These are phyloP conservation scores for Kwoniella newhampshirensis DNA, from an alignment of 768 basidiomycete genomes.

Conservation along the genomic window DNA sequence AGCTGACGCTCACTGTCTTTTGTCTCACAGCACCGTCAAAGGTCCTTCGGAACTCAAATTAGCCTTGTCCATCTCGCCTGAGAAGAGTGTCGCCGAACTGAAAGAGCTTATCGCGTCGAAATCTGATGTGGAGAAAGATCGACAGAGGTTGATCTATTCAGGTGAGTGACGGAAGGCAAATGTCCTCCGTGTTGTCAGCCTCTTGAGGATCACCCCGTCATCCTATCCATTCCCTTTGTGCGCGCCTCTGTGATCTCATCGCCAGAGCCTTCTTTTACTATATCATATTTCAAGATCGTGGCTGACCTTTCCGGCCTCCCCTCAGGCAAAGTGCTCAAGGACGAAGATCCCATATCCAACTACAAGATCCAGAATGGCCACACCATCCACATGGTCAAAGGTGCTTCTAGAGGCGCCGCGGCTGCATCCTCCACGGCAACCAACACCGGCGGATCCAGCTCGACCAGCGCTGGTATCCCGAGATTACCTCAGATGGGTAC, in stretches of 20 bases:
- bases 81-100: slow-evolving; percentile 84
- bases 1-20: slow-evolving; percentile 1
- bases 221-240: no score
- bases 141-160: slow-evolving; percentile 89
- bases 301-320: neutral
- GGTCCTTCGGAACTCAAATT: slow-evolving; percentile 90
- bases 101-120: slow-evolving; percentile 84
- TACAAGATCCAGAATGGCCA: slow-evolving; percentile 87
- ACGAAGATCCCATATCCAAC: slow-evolving; percentile 70
- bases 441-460: slow-evolving; percentile 48
- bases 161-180: slow-evolving; percentile 55
- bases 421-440: slow-evolving; percentile 49
- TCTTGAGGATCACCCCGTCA: no score
- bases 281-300: no score
- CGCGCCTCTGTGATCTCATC: no score
- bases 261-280: no score
- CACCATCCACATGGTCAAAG: slow-evolving; percentile 93
- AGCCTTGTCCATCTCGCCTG: slow-evolving; percentile 72
- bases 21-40: slow-evolving; percentile 51
- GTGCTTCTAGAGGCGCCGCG: slow-evolving; percentile 61
- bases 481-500: slow-evolving; percentile 77
- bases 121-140: slow-evolving; percentile 79
- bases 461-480: slow-evolving; percentile 59
- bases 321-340: slow-evolving; percentile 55
- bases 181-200: neutral